These are phyloP conservation scores for Ceriops tagal DNA, from an alignment of 345 rosid genomes.

Conservation along the genomic window DNA sequence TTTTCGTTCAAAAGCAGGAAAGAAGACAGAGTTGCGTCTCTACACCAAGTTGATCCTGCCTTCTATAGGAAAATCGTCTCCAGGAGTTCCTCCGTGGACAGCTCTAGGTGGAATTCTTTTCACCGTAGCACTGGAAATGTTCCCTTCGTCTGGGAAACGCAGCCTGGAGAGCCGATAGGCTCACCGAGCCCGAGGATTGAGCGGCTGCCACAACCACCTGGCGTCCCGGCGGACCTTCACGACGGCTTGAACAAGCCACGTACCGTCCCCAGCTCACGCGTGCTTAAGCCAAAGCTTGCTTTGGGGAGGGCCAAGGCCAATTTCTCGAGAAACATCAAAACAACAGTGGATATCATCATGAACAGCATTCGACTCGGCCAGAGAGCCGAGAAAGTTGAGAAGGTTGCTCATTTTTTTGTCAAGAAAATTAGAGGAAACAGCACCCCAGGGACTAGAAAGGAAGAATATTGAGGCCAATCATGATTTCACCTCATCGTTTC, in stretches of 20 bases:
- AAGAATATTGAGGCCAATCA: neutral
- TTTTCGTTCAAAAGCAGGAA: neutral
- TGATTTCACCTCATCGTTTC: too few relatives aligned
- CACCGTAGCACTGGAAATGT: neutral
- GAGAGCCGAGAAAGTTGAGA: slow-evolving; percentile 3
- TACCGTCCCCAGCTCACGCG: neutral
- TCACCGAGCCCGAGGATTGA: neutral
- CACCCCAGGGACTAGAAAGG: neutral
- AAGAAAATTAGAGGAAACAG: neutral
- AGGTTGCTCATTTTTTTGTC: neutral
- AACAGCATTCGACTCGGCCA: neutral
- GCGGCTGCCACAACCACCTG: neutral
- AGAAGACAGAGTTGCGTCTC: neutral
- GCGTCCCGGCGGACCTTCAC: neutral
- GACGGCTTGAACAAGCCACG: neutral
- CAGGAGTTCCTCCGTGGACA: neutral
- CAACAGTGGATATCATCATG: neutral
- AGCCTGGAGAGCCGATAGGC: slow-evolving; percentile 5
- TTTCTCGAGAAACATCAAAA: neutral
- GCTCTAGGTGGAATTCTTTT: neutral
- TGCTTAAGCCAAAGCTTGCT: neutral
- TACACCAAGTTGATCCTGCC: slow-evolving; percentile 10
- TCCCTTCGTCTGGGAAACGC: slow-evolving; percentile 10
- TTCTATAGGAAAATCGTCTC: slow-evolving; percentile 16
- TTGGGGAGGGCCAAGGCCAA: neutral